Base-by-base conservation (phyloP, 75 land plant genomes). In the Pinus tabuliformis region DNA sequence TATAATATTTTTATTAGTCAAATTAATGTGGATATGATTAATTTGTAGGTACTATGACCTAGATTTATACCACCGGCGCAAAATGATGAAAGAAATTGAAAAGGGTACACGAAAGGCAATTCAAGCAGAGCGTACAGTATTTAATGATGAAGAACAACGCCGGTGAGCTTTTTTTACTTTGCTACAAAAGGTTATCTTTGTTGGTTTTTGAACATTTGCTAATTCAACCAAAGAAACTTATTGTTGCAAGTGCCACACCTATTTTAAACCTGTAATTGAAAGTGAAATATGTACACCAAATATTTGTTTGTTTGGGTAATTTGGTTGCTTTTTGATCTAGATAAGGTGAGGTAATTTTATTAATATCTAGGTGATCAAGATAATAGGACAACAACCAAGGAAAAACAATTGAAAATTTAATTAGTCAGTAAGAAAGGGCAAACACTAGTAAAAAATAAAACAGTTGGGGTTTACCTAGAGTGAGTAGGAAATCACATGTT, bases 141-240 rank as follows among this genome's bases (percentile, higher is more conserved):
- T 97, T 77, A 85, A 97, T 85, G 99, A 97, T 83, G 98, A 97
- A 79, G 99, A 97, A 79, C 91, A 89, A 77, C 86, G 98, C 0
- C 79, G 96, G 98, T 97, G 83, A 80, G 79, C 76, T 54, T 75
- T 64, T 26, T 16, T 26, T 6, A 33, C 49, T 60, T 49, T 49
- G 1, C 54, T 49, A 49, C 9, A 49, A 49, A 49, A 9, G 1
- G 54, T 49, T 49, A 9, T 49, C 11, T 49, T 49, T 49, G 54
- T 49, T 49, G 12, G 54, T 49, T 49, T 49, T 49, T 49, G 54
- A 49, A 49, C 54, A 49, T 49, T 63, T 36, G 9, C 18, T 36
- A 64, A 5, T 33, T 33, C 20, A 64, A 9, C 20, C 8, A 64
- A 33, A 9, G 54, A 49, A 49, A 49, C 9, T 49, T 49, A 9